phyloP scores from a whole-genome alignment of 495 filamentous ascomycete species.

The Trichoderma reesei region DNA sequence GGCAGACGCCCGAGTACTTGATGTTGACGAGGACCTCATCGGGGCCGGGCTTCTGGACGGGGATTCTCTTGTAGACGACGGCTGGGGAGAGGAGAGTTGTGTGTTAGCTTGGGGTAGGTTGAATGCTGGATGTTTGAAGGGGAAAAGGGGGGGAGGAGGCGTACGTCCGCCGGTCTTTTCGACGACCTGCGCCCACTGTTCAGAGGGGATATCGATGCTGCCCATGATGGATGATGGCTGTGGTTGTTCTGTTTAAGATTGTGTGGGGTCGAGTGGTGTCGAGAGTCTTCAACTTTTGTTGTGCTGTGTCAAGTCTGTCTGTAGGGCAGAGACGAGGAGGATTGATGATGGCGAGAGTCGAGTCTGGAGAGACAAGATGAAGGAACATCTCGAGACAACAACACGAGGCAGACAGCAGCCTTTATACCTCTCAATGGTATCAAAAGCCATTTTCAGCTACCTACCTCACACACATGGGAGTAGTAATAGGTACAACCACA shows the following conservation, averaged over 20 bases:
- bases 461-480: too few species aligned
- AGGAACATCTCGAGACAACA: not conserved
- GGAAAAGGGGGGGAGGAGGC: conserved; percentile 14
- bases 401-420: not conserved
- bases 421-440: too few species aligned
- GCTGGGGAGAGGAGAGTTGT: conserved; percentile 29
- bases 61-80: conserved; percentile 70
- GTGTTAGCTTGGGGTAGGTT: not conserved
- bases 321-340: too few species aligned
- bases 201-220: conserved; percentile 46
- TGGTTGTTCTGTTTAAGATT: not conserved
- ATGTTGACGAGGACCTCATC: conserved; percentile 89
- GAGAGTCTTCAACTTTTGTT: too few species aligned
- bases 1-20: conserved; percentile 88
- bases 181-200: conserved; percentile 82
- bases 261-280: too few species aligned
- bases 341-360: not conserved
- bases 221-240: conserved; percentile 16
- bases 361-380: not conserved
- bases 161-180: conserved; percentile 63
- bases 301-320: too few species aligned
- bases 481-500: too few species aligned
- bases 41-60: conserved; percentile 64
- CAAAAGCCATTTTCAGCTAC: too few species aligned
- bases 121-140: not conserved